Conservation (phyloP, 2,329 filamentous ascomycete genomes). For the Lecanosticta acicola region DNA sequence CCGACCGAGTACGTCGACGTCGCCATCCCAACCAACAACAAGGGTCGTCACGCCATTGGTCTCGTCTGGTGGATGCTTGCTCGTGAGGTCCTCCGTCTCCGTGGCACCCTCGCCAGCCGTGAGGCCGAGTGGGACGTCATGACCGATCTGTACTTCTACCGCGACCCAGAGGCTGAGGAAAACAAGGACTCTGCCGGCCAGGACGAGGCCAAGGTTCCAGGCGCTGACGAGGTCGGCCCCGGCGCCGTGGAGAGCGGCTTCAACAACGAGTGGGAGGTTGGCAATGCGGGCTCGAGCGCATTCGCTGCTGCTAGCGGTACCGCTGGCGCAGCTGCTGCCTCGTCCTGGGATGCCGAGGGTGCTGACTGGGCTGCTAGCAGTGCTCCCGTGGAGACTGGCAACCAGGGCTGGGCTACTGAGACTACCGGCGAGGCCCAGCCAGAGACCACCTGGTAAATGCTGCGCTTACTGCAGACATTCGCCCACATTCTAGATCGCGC, state of each 20-base stretch:
- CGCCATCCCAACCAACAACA: conserved; percentile 99
- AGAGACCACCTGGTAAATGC: conserved; percentile 44
- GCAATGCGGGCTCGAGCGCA: conserved; percentile 52
- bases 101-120: conserved; percentile 91
- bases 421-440: conserved; percentile 27
- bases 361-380: conserved; percentile 64
- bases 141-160: conserved; percentile 99
- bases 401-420: conserved; percentile 48
- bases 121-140: conserved; percentile 99
- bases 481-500: conserved; percentile 10
- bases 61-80: conserved; percentile 99
- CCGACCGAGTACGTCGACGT: conserved; percentile 99
- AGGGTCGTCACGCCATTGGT: conserved; percentile 98
- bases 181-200: conserved; percentile 82
- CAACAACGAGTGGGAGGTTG: conserved; percentile 80
- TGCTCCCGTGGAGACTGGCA: conserved; percentile 41
- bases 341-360: conserved; percentile 58
- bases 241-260: conserved; percentile 75
- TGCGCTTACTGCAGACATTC: conserved; percentile 9
- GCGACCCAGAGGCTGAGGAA: conserved; percentile 98
- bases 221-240: conserved; percentile 76
- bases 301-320: conserved; percentile 58
- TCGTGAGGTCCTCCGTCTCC: conserved; percentile 98
- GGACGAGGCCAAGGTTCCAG: conserved; percentile 80
- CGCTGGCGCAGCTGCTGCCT: conserved; percentile 54